phyloP scores from a whole-genome alignment of 805 yeast species.

The Teunomyces aglyptinius region DNA sequence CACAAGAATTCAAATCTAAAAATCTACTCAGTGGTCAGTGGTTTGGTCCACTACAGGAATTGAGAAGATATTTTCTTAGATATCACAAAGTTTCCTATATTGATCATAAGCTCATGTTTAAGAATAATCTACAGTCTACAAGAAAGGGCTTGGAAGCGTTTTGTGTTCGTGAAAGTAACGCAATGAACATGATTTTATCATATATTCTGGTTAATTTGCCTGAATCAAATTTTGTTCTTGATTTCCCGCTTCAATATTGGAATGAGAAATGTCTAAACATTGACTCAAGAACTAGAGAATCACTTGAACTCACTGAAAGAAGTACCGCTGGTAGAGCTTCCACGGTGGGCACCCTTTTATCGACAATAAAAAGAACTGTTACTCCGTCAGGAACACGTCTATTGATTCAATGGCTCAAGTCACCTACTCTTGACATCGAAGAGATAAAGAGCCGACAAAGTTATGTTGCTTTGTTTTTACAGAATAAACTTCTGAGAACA shows the following conservation, averaged over 20 bases:
- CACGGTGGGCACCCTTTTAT: conserved; percentile 65
- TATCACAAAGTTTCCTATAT: conserved; percentile 39
- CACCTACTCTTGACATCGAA: conserved; percentile 63
- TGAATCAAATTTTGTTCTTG: conserved; percentile 57
- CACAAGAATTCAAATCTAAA: conserved; percentile 41
- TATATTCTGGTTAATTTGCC: conserved; percentile 77
- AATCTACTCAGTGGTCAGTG: conserved; percentile 47
- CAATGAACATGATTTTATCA: conserved; percentile 55
- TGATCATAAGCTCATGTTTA: conserved; percentile 33
- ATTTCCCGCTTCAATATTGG: conserved; percentile 60
- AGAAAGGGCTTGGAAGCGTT: conserved; percentile 33
- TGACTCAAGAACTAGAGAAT: conserved; percentile 75
- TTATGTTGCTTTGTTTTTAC: conserved; percentile 32
- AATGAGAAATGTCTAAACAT: conserved; percentile 63
- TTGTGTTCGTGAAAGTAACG: conserved; percentile 53
- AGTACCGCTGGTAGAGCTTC: conserved; percentile 44
- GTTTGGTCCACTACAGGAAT: conserved; percentile 57
- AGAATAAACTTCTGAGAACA: conserved; percentile 18
- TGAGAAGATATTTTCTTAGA: conserved; percentile 60
- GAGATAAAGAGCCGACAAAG: conserved; percentile 54
- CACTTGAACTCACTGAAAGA: conserved; percentile 69
- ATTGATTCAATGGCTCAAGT: conserved; percentile 76
- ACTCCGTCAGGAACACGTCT: conserved; percentile 81
- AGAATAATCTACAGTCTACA: conserved; percentile 33
- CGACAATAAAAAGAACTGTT: conserved; percentile 68